phyloP scores from a whole-genome alignment of 148 eudicot genomes.

The Chenopodium album region DNA sequence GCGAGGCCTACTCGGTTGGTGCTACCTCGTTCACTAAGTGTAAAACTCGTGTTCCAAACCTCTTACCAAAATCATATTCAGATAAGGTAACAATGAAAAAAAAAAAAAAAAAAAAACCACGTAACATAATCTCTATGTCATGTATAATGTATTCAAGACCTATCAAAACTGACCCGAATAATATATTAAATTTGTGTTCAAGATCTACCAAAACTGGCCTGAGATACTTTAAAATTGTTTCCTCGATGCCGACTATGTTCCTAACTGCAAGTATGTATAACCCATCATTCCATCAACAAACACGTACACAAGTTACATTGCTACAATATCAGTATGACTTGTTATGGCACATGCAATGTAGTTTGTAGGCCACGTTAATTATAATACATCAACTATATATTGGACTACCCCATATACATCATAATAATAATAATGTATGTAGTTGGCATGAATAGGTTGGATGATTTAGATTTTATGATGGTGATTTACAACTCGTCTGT shows the following conservation, averaged over 20 bases:
- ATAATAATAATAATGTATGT: background rate
- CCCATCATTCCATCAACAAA: background rate
- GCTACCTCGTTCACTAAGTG: background rate
- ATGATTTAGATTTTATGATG: background rate
- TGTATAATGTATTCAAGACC: no score
- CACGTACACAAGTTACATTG: background rate
- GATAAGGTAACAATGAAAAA: background rate
- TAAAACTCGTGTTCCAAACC: background rate
- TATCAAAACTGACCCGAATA: no score
- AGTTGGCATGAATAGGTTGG: no score
- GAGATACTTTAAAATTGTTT: background rate
- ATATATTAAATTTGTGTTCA: no score
- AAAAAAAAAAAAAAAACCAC: no score
- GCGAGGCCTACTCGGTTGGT: background rate
- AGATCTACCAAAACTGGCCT: no score
- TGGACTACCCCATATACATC: background rate
- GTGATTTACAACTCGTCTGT: background rate
- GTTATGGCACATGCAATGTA: conserved; percentile 5
- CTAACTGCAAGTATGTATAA: background rate
- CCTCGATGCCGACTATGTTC: conserved; percentile 20
- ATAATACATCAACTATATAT: no score
- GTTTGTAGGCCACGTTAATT: background rate
- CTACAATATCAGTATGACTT: background rate
- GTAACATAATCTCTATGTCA: no score
- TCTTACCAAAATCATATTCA: no score